Evolutionary conservation across 441 rosid species (phyloP).

Genomic region (Rhodomyrtus psidioides): DNA sequence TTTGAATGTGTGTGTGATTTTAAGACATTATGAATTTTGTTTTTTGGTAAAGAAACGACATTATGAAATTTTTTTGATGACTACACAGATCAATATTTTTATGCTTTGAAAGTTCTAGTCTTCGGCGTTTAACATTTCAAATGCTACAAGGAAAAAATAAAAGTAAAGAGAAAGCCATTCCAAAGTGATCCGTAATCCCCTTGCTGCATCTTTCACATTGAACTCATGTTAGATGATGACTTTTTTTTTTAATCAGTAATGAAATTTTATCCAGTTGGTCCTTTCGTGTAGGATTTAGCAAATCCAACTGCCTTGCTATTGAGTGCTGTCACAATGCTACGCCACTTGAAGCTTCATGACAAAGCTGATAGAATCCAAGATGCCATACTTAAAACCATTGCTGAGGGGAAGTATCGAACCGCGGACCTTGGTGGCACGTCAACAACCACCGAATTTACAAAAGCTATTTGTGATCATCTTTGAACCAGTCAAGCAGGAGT

Average conservation of each 20-base stretch:
- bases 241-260: neutral
- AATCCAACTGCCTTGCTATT: conserved; percentile 89
- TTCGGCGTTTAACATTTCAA: neutral
- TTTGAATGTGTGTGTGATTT: neutral
- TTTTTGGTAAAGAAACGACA: too few relatives aligned
- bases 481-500: conserved; percentile 6
- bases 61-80: neutral
- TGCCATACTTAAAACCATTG: conserved; percentile 77
- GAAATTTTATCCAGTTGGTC: conserved; percentile 1
- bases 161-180: neutral
- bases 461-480: conserved; percentile 72
- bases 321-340: conserved; percentile 83
- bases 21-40: too few relatives aligned
- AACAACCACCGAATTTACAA: conserved; percentile 77
- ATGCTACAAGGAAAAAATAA: neutral
- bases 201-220: neutral
- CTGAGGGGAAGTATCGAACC: conserved; percentile 81
- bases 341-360: conserved; percentile 65
- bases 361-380: conserved; percentile 76
- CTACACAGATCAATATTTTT: neutral
- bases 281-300: conserved; percentile 58
- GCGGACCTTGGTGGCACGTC: conserved; percentile 86
- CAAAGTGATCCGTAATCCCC: neutral
- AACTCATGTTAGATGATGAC: neutral
- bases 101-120: neutral